Conservation (phyloP, 495 filamentous ascomycete species). For the Wilcoxina mikolae region DNA sequence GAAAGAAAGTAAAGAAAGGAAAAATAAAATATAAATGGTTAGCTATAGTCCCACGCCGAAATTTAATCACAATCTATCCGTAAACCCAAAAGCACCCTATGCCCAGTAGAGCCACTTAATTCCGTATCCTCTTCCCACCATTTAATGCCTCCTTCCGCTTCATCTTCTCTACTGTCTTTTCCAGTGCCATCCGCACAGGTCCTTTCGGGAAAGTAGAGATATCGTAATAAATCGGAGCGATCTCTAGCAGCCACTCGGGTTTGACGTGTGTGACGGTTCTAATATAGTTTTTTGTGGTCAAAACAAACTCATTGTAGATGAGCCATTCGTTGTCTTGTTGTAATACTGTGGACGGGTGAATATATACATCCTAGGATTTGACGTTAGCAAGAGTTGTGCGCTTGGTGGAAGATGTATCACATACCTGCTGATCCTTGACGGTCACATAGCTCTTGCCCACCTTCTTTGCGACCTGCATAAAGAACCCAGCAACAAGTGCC, state of each 20-base stretch:
- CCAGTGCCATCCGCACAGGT: slow-evolving; percentile 63
- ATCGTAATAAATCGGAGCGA: slow-evolving; percentile 86
- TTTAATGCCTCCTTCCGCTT: slow-evolving; percentile 57
- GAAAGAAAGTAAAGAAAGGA: no score
- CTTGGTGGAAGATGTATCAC: neutral
- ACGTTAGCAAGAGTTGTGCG: neutral
- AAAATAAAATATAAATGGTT: no score
- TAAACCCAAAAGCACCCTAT: no score
- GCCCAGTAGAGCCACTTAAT: no score
- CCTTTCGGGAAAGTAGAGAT: slow-evolving; percentile 69
- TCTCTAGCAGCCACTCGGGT: slow-evolving; percentile 84
- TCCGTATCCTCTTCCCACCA: slow-evolving; percentile 17
- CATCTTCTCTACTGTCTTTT: slow-evolving; percentile 58
- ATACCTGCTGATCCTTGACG: slow-evolving; percentile 68
- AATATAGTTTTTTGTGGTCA: slow-evolving; percentile 90
- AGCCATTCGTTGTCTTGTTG: slow-evolving; percentile 86
- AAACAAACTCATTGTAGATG: slow-evolving; percentile 94
- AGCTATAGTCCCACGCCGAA: no score
- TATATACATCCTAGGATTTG: slow-evolving; percentile 51
- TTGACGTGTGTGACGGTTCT: slow-evolving; percentile 51
- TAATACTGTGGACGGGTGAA: slow-evolving; percentile 84
- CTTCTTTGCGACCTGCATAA: slow-evolving; percentile 98
- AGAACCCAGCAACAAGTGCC: slow-evolving; percentile 89
- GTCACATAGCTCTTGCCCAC: slow-evolving; percentile 83
- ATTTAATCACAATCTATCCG: no score